These are phyloP conservation scores for Talaromyces ruber DNA, from an alignment of 495 filamentous ascomycete genomes.

Conservation along the genomic window DNA sequence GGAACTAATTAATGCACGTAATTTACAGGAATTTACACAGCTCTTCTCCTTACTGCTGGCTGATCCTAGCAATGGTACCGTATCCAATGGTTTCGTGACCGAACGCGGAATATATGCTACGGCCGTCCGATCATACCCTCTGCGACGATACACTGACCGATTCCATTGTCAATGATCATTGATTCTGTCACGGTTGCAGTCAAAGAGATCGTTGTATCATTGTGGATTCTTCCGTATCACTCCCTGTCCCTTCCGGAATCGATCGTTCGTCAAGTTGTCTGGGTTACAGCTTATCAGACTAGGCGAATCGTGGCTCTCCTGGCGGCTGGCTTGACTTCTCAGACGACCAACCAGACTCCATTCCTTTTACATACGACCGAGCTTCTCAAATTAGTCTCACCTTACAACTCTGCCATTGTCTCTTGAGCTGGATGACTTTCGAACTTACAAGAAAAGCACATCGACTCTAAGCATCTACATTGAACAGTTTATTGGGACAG, in stretches of 20 bases:
- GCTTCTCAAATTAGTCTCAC: not conserved
- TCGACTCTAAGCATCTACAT: not conserved
- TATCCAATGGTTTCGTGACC: not conserved
- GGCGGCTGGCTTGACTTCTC: not conserved
- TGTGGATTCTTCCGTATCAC: not conserved
- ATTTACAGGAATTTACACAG: not conserved
- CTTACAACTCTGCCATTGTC: not conserved
- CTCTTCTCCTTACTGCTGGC: not conserved
- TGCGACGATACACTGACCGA: constrained; percentile 3
- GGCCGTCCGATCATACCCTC: not conserved
- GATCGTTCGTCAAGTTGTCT: not conserved
- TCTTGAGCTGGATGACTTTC: not conserved
- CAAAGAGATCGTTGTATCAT: not conserved
- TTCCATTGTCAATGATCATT: not conserved
- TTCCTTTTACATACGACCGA: not conserved
- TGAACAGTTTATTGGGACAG: not conserved
- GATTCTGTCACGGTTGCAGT: not conserved
- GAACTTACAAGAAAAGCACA: not conserved
- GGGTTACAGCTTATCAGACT: not conserved
- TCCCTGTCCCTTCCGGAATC: not conserved
- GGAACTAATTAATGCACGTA: not conserved
- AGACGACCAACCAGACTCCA: not conserved
- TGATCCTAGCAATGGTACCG: not conserved
- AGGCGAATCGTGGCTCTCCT: not conserved
- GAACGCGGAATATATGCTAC: not conserved